Conservation (phyloP, 495 filamentous ascomycete genomes). For the Penicillium egyptiacum region DNA sequence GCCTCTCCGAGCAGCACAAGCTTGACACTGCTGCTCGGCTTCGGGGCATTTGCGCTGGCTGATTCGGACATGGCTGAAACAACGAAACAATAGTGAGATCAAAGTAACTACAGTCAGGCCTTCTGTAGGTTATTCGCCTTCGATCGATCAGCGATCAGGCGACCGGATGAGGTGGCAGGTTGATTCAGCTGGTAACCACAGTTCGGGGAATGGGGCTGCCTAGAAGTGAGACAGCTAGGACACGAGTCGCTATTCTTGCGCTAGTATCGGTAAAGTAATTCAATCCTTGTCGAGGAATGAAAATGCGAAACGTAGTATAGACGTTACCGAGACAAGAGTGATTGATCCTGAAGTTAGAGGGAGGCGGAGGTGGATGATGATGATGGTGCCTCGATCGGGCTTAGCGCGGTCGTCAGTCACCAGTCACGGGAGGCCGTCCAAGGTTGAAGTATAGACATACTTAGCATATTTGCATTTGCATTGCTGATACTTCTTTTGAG, state of each 20-base stretch:
- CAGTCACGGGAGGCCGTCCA: slow-evolving; percentile 35
- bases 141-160: slow-evolving; percentile 28
- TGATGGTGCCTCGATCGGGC: slow-evolving; percentile 24
- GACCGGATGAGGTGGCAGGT: slow-evolving; percentile 25
- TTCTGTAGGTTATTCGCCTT: slow-evolving; percentile 30
- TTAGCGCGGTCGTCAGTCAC: slow-evolving; percentile 39
- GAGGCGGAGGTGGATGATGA: slow-evolving; percentile 35
- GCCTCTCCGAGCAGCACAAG: slow-evolving; percentile 95
- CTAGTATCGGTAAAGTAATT: slow-evolving; percentile 1
- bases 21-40: slow-evolving; percentile 99
- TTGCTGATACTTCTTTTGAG: neutral
- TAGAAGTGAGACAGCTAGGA: slow-evolving; percentile 9
- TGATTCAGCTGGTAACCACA: slow-evolving; percentile 24
- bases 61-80: slow-evolving; percentile 44
- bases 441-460: slow-evolving; percentile 7
- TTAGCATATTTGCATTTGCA: neutral
- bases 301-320: slow-evolving; percentile 23
- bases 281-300: slow-evolving; percentile 4
- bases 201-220: slow-evolving; percentile 13
- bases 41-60: slow-evolving; percentile 63
- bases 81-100: neutral
- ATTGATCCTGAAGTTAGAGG: slow-evolving; percentile 18
- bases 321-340: slow-evolving; percentile 15
- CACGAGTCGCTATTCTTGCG: neutral
- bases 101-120: slow-evolving; percentile 31